Evolutionary conservation across 768 basidiomycete genomes (phyloP).

Genomic region (Naganishia onofrii): DNA sequence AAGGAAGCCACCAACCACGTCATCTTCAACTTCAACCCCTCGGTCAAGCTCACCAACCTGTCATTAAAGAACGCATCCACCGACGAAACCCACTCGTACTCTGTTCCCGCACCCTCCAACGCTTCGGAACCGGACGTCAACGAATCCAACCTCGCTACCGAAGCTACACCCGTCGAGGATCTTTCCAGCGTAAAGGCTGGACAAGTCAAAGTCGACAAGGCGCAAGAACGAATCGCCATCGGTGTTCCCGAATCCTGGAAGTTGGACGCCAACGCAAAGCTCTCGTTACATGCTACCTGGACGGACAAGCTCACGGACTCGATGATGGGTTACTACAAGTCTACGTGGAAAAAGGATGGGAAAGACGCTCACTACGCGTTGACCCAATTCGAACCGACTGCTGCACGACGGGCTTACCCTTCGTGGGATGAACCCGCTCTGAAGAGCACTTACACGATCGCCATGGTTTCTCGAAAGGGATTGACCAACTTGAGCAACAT

Average conservation of each 20-base stretch:
- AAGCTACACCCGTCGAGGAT: conserved; percentile 17
- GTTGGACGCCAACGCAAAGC: conserved; percentile 58
- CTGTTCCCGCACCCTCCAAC: background rate
- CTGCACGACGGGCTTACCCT: conserved; percentile 63
- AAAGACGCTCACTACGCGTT: conserved; percentile 58
- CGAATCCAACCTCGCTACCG: conserved; percentile 23
- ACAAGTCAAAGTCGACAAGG: conserved; percentile 58
- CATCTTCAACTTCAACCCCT: conserved; percentile 74
- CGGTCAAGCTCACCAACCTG: conserved; percentile 67
- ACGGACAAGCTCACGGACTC: conserved; percentile 63
- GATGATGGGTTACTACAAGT: conserved; percentile 64
- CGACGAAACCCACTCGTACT: conserved; percentile 3
- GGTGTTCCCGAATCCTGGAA: conserved; percentile 55
- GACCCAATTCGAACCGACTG: conserved; percentile 92
- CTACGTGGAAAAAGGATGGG: conserved; percentile 54
- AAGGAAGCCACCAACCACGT: conserved; percentile 31
- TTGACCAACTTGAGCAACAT: conserved; percentile 84
- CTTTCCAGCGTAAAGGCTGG: conserved; percentile 17
- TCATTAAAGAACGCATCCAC: conserved; percentile 29
- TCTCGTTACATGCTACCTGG: conserved; percentile 66
- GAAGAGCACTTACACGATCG: conserved; percentile 72
- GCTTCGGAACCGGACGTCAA: conserved; percentile 9
- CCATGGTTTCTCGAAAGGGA: conserved; percentile 72
- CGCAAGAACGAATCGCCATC: conserved; percentile 66
- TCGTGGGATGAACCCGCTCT: conserved; percentile 86